Evolutionary conservation across 176 grass and related monocot genomes (phyloP), one percentile per base, ranked within the genome.

Genomic region (Avena insularis): DNA sequence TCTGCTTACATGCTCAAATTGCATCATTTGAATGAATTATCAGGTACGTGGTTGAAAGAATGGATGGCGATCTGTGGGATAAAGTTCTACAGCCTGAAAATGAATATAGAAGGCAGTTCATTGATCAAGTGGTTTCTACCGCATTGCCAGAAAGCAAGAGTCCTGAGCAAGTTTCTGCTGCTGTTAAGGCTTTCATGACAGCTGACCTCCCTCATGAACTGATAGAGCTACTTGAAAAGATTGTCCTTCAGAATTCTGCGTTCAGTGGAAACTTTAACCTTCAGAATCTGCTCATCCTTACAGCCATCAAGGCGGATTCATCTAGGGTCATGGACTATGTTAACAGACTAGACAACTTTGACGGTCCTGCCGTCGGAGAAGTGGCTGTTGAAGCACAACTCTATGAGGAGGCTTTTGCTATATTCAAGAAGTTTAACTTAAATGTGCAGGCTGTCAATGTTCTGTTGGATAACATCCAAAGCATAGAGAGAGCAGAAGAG

Each of bases 171-270:
- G 96, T 98, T 13, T 98, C 96, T 84, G 96, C 96, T 76, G 96
- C 96, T 43, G 96, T 98, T 78, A 98, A 98, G 86, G 96, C 96
- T 87, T 98, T 98, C 88, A 98, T 98, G 96, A 98, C 96, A 35
- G 93, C 96, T 88, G 96, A 98, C 82, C 93, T 98, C 19, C 96
- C 96, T 38, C 96, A 98, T 79, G 96, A 98, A 86, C 82, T 98
- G 20, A 98, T 98, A 43, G 96, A 98, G 87, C 93, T 98, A 75
- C 96, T 95, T 89, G 96, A 98, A 78, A 98, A 98, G 86, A 98
- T 98, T 77, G 96, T 98, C 49, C 93, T 98, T 73, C 96, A 96
- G 45, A 98, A 98, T 89, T 98, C 97, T 59, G 97, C 97, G 0
- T 96, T 98, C 67, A 98, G 97, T 90, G 97, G 97, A 66, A 98